phyloP scores from a whole-genome alignment of 768 basidiomycete genomes.

The Lactarius akahatsu region DNA sequence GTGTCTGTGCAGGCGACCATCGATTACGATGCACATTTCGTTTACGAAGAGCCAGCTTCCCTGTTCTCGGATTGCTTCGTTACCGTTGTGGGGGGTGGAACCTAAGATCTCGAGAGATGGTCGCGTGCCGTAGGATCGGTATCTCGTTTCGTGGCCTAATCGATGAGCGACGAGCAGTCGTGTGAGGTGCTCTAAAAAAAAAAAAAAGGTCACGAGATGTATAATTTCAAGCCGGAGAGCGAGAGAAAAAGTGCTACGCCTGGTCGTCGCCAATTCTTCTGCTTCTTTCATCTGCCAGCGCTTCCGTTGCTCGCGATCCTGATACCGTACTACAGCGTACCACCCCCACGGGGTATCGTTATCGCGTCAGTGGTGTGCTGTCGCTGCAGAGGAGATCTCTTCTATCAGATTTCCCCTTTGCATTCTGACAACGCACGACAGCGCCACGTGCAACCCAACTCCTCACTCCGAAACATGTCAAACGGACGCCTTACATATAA shows the following conservation, averaged over 20 bases:
- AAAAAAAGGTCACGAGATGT: neutral
- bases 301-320: neutral
- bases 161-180: neutral
- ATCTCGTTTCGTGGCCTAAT: conserved; percentile 4
- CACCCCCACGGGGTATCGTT: conserved; percentile 1
- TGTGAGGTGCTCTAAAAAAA: neutral
- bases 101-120: neutral
- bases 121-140: neutral
- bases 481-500: neutral
- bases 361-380: neutral
- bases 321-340: neutral
- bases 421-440: neutral
- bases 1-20: neutral
- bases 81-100: neutral
- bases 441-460: neutral
- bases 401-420: neutral
- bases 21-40: neutral
- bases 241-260: neutral
- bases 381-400: neutral
- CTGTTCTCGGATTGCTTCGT: neutral
- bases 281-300: neutral
- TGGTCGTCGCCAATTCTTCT: neutral
- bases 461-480: neutral
- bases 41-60: neutral
- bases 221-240: neutral